Conservation (phyloP, 768 basidiomycete genomes). For the Lentinula aciculospora region DNA sequence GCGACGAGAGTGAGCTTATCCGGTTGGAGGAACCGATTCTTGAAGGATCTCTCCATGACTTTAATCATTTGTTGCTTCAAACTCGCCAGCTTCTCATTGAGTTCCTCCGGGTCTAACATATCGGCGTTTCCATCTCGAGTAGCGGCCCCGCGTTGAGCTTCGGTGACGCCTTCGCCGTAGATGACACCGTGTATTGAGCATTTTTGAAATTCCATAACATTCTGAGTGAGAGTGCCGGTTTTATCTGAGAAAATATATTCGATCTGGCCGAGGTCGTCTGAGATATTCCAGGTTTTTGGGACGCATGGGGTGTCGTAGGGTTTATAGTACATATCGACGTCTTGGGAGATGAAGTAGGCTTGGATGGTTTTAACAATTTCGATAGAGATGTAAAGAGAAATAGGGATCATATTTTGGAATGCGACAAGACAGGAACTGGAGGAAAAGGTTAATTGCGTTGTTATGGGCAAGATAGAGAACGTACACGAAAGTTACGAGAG, state of each 20-base stretch:
- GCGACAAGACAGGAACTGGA: conserved; percentile 85
- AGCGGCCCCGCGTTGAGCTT: conserved; percentile 90
- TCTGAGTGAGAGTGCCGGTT: conserved; percentile 96
- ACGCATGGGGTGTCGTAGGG: conserved; percentile 84
- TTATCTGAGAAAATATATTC: conserved; percentile 91
- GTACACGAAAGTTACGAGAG: conserved; percentile 87
- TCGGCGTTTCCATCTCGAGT: conserved; percentile 73
- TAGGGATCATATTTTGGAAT: conserved; percentile 96
- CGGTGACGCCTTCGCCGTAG: conserved; percentile 94
- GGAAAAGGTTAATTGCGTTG: conserved; percentile 5
- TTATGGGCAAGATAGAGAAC: conserved; percentile 23
- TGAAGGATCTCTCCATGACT: conserved; percentile 72
- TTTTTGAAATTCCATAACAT: conserved; percentile 98
- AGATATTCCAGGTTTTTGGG: conserved; percentile 98
- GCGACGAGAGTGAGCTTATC: conserved; percentile 86
- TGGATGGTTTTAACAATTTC: conserved; percentile 98
- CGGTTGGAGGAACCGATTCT: conserved; percentile 79
- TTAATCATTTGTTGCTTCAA: conserved; percentile 76
- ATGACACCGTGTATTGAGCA: conserved; percentile 80
- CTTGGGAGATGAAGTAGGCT: conserved; percentile 94
- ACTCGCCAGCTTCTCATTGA: conserved; percentile 54
- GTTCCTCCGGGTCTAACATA: conserved; percentile 61
- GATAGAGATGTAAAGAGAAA: conserved; percentile 94
- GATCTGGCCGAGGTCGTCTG: conserved; percentile 97
- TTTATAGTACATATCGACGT: conserved; percentile 93